Base-by-base conservation (phyloP, 192 early-diverging fungal genomes). In the Backusella tuberculispora region DNA sequence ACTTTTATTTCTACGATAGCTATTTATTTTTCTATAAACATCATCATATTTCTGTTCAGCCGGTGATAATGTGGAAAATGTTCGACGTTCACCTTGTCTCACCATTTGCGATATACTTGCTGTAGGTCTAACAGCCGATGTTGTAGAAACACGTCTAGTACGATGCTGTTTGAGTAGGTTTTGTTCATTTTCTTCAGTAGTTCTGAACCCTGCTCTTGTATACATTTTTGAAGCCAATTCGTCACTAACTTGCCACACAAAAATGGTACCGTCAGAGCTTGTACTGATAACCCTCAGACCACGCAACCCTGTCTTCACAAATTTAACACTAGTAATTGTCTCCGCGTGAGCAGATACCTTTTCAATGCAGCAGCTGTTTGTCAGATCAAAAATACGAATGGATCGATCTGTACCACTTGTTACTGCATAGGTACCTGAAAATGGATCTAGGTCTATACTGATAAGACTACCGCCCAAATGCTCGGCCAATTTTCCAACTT, bases 201-300 rank as follows among this genome's bases (percentile, higher is more conserved):
- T 67, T 6, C 44, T 40, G 17, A 78, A 77, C 10, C 34, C 68
- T 3, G 81, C 73, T 19, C 81, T 38, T n/a, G 73, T 34, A 14
- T 29, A 42, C 76, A 78, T 78, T 46, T 72, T 69, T 5, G 73
- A 47, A 42, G 72, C 44, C 1, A 93, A 19, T 12, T 90, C 84
- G 24, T 83, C 75, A 4, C 84, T 81, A 1, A 94, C 63, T 48
- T 81, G 82, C 94, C 94, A 95, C 0, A 95, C 85, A 78, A 95
- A 88, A 14, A 95, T 82, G 9, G 89, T 93, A 15, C 93, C 93
- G 74, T 95, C 93, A 0, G 88, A 88, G 66, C 87, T 85, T n/a
- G 93, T 94, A 5, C 90, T 89, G 38, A 93, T 79, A 5, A 95
- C 71, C 10, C 88, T 77, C 4, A 82, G 63, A 6, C 65, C 44